Percentiles rank a stretch among this genome's conserved stretches.
Evolutionary conservation across 1,284 basidiomycete species (phyloP).

Genomic region (Lignosus rhinocerotis): DNA sequence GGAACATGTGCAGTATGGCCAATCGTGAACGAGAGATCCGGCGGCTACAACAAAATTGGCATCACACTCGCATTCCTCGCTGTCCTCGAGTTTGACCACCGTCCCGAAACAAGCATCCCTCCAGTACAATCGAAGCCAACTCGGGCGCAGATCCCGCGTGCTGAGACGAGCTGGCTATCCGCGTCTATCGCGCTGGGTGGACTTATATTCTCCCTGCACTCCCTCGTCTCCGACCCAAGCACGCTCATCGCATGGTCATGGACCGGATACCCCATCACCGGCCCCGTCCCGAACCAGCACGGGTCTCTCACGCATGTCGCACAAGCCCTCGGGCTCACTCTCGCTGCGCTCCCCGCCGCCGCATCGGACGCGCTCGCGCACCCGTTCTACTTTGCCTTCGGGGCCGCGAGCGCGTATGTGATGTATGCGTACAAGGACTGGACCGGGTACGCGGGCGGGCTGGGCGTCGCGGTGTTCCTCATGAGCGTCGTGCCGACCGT

Average conservation of each 20-base stretch:
- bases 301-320: constrained; percentile 71
- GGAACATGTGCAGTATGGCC: constrained; percentile 67
- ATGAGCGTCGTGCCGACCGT: constrained; percentile 65
- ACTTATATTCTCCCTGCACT: constrained; percentile 78
- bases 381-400: constrained; percentile 54
- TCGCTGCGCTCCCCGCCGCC: constrained; percentile 31
- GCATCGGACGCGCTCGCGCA: constrained; percentile 36
- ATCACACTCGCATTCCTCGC: constrained; percentile 55
- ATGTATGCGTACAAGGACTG: constrained; percentile 71
- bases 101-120: not conserved
- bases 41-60: constrained; percentile 74
- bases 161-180: constrained; percentile 43
- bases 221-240: constrained; percentile 76
- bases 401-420: constrained; percentile 51
- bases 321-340: constrained; percentile 56
- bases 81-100: constrained; percentile 32
- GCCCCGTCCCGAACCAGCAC: constrained; percentile 77
- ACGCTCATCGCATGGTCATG: constrained; percentile 91
- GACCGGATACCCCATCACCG: constrained; percentile 82
- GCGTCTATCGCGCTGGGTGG: constrained; percentile 69
- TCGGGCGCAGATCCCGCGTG: constrained; percentile 15
- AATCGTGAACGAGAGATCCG: constrained; percentile 65
- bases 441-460: constrained; percentile 73
- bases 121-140: not conserved
- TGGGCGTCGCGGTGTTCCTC: constrained; percentile 68